Evolutionary conservation across 2,329 filamentous ascomycete species (phyloP).

Genomic region (Colletotrichum sp.): DNA sequence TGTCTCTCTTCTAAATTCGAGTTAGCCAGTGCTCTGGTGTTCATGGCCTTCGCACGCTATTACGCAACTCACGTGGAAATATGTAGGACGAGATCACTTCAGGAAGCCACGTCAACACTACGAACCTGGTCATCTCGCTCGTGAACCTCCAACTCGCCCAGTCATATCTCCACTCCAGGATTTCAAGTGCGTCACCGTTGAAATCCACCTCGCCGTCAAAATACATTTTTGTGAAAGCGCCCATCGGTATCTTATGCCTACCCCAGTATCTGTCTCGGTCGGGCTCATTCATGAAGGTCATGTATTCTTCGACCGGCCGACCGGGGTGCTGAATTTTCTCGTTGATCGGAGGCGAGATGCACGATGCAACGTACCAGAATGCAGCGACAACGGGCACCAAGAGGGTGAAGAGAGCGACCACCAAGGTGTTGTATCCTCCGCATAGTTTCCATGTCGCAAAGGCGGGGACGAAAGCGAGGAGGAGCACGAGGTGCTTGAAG

Average conservation of each 20-base stretch:
- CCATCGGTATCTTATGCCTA: slow-evolving; percentile 76
- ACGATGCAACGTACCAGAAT: slow-evolving; percentile 79
- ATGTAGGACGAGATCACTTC: slow-evolving; percentile 76
- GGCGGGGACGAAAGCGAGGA: slow-evolving; percentile 70
- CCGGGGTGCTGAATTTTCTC: slow-evolving; percentile 82
- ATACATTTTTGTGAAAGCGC: slow-evolving; percentile 92
- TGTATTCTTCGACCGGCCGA: slow-evolving; percentile 81
- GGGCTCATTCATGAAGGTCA: slow-evolving; percentile 66
- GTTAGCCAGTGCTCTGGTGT: neutral
- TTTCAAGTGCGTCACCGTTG: slow-evolving; percentile 82
- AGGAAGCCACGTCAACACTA: slow-evolving; percentile 79
- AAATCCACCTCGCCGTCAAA: slow-evolving; percentile 87
- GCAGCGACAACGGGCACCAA: slow-evolving; percentile 71
- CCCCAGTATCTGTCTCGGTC: slow-evolving; percentile 67
- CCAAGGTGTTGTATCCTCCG: slow-evolving; percentile 78
- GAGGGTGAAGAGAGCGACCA: slow-evolving; percentile 77
- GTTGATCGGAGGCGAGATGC: slow-evolving; percentile 79
- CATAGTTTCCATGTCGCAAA: slow-evolving; percentile 79
- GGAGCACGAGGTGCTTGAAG: slow-evolving; percentile 70
- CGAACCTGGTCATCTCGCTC: slow-evolving; percentile 76
- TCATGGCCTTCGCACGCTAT: neutral
- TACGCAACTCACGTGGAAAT: slow-evolving; percentile 67
- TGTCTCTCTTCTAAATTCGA: neutral
- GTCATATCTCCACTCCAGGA: slow-evolving; percentile 85
- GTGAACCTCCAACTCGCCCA: slow-evolving; percentile 91